Percentiles rank a stretch among this genome's conserved stretches.
phyloP scores from a whole-genome alignment of 2,329 filamentous ascomycete genomes.

The Dichotomopilus funicola region DNA sequence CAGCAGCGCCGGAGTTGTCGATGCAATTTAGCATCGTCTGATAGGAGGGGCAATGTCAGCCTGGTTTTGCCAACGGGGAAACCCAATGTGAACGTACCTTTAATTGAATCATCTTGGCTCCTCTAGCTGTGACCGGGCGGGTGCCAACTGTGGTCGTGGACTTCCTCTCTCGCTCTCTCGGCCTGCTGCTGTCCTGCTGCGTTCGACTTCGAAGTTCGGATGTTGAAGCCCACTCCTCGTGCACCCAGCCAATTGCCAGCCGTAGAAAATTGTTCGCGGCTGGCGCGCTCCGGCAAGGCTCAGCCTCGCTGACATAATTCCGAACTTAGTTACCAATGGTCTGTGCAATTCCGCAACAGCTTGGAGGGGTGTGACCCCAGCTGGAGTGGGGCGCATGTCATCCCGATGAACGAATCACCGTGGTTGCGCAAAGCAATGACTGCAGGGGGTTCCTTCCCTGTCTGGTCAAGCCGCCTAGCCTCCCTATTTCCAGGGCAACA shows the following conservation, averaged over 20 bases:
- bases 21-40: constrained; percentile 98
- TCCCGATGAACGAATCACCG: constrained; percentile 11
- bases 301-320: constrained; percentile 2
- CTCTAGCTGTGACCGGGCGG: constrained; percentile 18
- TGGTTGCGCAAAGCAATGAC: constrained; percentile 15
- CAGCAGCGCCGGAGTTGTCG: constrained; percentile 96
- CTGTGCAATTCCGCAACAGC: no score
- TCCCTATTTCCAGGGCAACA: constrained; percentile 23
- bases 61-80: neutral
- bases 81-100: constrained; percentile 47
- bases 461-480: constrained; percentile 19
- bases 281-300: constrained; percentile 2
- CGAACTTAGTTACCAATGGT: no score
- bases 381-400: no score
- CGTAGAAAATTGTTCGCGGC: constrained; percentile 21
- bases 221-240: constrained; percentile 6
- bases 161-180: neutral
- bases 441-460: constrained; percentile 3
- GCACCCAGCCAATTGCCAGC: constrained; percentile 9
- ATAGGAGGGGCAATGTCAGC: neutral
- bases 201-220: neutral
- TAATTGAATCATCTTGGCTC: constrained; percentile 79
- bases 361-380: no score
- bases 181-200: no score
- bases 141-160: constrained; percentile 9